Base-by-base conservation (phyloP, 2,329 filamentous ascomycete genomes). In the Fonsecaea multimorphosa region DNA sequence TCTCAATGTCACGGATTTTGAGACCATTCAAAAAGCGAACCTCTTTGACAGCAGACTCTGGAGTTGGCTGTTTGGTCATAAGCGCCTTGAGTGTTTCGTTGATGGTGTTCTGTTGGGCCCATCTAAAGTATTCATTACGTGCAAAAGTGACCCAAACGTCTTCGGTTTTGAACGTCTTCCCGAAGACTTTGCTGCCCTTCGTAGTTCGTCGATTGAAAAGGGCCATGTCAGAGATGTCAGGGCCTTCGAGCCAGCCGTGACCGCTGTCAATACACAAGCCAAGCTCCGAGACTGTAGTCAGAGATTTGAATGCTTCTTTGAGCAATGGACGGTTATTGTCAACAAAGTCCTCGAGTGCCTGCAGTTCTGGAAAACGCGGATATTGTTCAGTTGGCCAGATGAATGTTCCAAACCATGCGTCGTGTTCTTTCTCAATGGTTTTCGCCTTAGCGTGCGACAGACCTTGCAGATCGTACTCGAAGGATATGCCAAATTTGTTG, bases 191-290 rank as follows among this genome's bases (percentile, higher is more conserved):
- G 31, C 77, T 74, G 22, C 71, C 68, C 14, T 76, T 76, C 2
- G 66, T 67, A n/a, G 75, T 76, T 1, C 78, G 78, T 19, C 80
- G 76, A 54, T 84, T 78, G 22, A 84, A 78, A 5, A 79, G 78
- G 53, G 82, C 82, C 22, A 79, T 76, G 44, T 83, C 77, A 0
- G 82, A 84, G 19, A 82, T 77, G 73, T 90, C 87, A 1, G 88
- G 86, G 0, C 88, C 88, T 54, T 79, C 79, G 11, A 91, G 81
- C 81, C 87, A 91, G 11, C 89, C 89, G 40, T 91, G 80, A 9
- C 89, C 88, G 63, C 84, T 87, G 72, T 90, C 87, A 46, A 90
- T 82, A 19, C 86, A 90, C 2, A 92, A 76, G 0, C 86, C 89
- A n/a, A 92, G 81, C 66, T 90, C 87, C 38, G 79, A 81, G 2